phyloP scores from a whole-genome alignment of 371 early-diverging fungal species.

The Actinomucor elegans region DNA sequence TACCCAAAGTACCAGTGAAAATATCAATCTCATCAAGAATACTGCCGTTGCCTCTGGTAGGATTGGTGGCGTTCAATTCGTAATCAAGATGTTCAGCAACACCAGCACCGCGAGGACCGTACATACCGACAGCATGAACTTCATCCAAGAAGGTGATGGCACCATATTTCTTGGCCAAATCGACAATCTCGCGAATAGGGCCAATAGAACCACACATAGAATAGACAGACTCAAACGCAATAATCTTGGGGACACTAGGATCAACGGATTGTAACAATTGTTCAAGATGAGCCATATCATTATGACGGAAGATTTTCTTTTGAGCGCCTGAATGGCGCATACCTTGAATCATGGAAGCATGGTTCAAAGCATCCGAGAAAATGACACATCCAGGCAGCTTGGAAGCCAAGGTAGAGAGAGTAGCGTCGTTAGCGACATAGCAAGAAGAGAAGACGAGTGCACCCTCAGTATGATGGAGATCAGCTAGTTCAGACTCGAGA shows the following conservation, averaged over 20 bases:
- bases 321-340: conserved; percentile 90
- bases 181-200: conserved; percentile 90
- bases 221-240: conserved; percentile 99
- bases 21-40: conserved; percentile 94
- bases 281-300: conserved; percentile 92
- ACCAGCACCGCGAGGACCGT: conserved; percentile 96
- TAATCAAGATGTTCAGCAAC: conserved; percentile 95
- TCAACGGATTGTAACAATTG: conserved; percentile 77
- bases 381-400: conserved; percentile 94
- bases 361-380: conserved; percentile 93
- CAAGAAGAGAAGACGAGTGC: conserved; percentile 98
- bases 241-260: conserved; percentile 87
- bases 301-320: conserved; percentile 95
- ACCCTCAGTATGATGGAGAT: conserved; percentile 88
- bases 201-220: conserved; percentile 98
- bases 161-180: conserved; percentile 94
- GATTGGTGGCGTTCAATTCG: conserved; percentile 60
- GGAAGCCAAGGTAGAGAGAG: conserved; percentile 87
- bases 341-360: conserved; percentile 99
- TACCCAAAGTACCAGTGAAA: conserved; percentile 97
- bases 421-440: conserved; percentile 98
- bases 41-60: conserved; percentile 56
- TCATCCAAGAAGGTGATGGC: conserved; percentile 98
- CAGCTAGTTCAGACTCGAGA: conserved; percentile 89
- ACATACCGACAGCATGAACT: conserved; percentile 99